Evolutionary conservation across 2,329 filamentous ascomycete genomes (phyloP), one percentile per base, ranked within the genome.

Genomic region (Fusarium stilboides): DNA sequence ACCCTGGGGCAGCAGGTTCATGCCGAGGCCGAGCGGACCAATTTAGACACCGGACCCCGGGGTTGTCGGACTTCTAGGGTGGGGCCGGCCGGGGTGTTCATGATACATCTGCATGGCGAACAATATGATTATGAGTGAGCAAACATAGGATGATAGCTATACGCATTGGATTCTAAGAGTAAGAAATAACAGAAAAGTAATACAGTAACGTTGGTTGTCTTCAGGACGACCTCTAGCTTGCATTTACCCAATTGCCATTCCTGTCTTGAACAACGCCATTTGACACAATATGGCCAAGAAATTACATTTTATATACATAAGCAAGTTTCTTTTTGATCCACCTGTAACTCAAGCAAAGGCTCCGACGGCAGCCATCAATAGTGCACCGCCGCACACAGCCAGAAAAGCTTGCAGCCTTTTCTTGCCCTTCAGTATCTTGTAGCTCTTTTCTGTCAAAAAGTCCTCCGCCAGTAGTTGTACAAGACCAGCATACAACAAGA

Each of bases 381-480:
- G 80, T 0, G 91, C 89, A 0, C 91, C 91, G 2, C 82, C 81
- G 28, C 90, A 82, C 3, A 94, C 90, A 7, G 89, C 81, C 31
- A 89, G 59, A 58, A 89, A 92, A 1, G 91, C 91, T 51, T 86
- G 84, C 14, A 89, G 80, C 34, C 91, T 83, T 72, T 83, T 87
- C 74, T 80, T 86, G 0, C 91, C 91, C 59, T 85, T 86, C 37
- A 94, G 80, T 20, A 87, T 83, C 71, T 84, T 86, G 84, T 92
- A 93, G 78, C 90, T 93, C 82, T 92, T 91, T 70, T 93, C 91
- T 14, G 88, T 89, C 62, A 94, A 75, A 72, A 97, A 97, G 74
- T 97, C 94, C 79, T 97, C 93, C 0, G 93, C 92, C 46, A 97
- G 84, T 20, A 97, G 84, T 80, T 97, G 93, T 6, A 97, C 94